Base-by-base conservation (phyloP, 257 asterid genomes). In the Gynochthodes officinalis region DNA sequence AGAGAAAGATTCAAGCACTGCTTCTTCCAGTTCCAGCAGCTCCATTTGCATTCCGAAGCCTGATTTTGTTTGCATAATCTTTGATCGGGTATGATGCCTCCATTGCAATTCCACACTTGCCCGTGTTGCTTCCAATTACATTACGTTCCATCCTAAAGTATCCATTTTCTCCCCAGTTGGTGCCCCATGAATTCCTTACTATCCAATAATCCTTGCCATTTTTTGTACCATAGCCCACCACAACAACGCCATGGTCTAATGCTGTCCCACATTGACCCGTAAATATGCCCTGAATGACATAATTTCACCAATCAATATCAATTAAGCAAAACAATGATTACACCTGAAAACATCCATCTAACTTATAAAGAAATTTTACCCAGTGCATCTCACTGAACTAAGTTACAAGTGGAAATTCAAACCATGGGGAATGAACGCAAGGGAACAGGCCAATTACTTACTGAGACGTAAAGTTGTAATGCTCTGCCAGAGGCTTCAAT, bases 101-200 rank as follows among this genome's bases (percentile, higher is more conserved):
- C 79, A 82, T 76, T 25, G 81, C 85, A 75, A 93, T 88, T 71
- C 98, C 98, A 76, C 97, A 90, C 74, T 88, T 90, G 4, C 96
- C 96, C 0, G 74, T 32, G 0, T 59, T 71, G 43, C 16, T 44
- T 5, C 67, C 76, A 6, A 18, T 53, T 70, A 77, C 81, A n/a
- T 86, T 89, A 0, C 97, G 84, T 28, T 81, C 85, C 69, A 93
- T 30, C 64, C 82, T 85, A 5, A 93, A 78, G 77, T 91, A 89
- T 12, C 98, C 98, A 4, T 84, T 59, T 69, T 93, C 98, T 1
- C 97, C 97, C 98, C 98, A 93, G 4, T 60, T 27, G 0, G 72
- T 46, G 2, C 98, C 97, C 97, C 97, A 93, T 1, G 97, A 93
- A 74, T 93, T 93, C 88, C 88, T 88, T 25, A 91, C 94, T 0